Conservation (phyloP, 2,329 filamentous ascomycete genomes). For the Tolypocladium inflatum region DNA sequence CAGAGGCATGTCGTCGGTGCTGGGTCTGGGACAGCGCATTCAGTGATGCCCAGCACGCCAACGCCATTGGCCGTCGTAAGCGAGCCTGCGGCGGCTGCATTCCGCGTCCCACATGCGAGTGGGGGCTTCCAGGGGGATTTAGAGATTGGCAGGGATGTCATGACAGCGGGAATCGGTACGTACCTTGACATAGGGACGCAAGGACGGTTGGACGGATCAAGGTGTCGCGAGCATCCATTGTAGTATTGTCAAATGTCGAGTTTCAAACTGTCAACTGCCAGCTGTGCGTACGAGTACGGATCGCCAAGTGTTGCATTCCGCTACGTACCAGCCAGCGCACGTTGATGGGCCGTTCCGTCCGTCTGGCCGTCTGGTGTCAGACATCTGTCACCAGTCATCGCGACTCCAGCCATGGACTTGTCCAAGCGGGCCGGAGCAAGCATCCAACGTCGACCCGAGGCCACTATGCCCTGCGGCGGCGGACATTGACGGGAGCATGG, state of each 20-base stretch:
- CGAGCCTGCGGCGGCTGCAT: constrained; percentile 3
- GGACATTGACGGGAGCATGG: background rate
- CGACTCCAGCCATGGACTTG: background rate
- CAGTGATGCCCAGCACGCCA: background rate
- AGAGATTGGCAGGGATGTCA: background rate
- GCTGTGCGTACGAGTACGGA: too few species aligned
- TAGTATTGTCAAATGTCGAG: too few species aligned
- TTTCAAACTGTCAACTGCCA: too few species aligned
- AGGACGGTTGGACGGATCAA: too few species aligned
- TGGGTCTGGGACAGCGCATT: background rate
- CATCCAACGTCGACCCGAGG: background rate
- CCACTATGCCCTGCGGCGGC: background rate
- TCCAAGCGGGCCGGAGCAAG: background rate
- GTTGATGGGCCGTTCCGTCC: background rate
- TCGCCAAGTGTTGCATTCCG: too few species aligned
- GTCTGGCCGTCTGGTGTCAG: background rate
- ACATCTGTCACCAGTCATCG: background rate
- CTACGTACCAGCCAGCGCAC: too few species aligned
- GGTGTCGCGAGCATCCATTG: background rate
- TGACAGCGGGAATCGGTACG: background rate
- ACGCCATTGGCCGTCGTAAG: constrained; percentile 3
- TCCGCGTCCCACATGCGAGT: constrained; percentile 1
- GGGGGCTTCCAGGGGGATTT: background rate
- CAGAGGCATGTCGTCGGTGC: background rate
- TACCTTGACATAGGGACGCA: background rate